Evolutionary conservation across 2,329 filamentous ascomycete genomes (phyloP), one percentile per base, ranked within the genome.

Genomic region (Leptographium lundbergii): DNA sequence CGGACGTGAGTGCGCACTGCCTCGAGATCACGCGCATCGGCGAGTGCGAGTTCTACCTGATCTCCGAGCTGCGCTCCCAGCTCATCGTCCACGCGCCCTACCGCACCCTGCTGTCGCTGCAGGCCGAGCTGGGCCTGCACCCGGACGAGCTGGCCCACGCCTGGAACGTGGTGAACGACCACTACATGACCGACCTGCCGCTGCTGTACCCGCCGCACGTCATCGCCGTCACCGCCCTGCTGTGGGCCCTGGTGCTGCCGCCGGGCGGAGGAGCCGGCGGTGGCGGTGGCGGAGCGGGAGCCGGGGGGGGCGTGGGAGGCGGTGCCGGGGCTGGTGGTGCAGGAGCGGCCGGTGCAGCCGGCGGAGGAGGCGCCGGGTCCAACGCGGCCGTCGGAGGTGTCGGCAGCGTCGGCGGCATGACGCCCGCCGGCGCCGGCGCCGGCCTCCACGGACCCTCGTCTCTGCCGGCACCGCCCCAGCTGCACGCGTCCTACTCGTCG

Each of bases 11-110:
- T 7, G 81, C 87, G 61, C 82, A 89, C 65, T 78, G 81, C 48
- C 81, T 85, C 60, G 91, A 96, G 70, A 87, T 88, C 10, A 85
- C 88, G 59, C 89, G 90, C 67, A 81, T 96, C 47, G 91, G 91
- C 66, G 91, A 96, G 75, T 95, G 89, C 80, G 91, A 96, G 70
- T 96, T 96, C 73, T 88, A 83, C 60, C 78, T 96, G 59, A 96
- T 96, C 66, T 91, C 88, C 29, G 91, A 95, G 69, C 88, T 96
- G 82, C 87, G 83, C 71, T 91, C 89, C 5, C 89, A 95, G 66
- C 81, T 96, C 65, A 95, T 96, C 68, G 77, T 95, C 22, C 89
- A 95, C 71, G 90, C 96, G 68, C 91, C 91, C 0, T 96, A 96
- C 72, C 88, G 90, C 58, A 90, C 87, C 48, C 76, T 96, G 34